Percentiles rank a stretch among this genome's conserved stretches.
phyloP scores from a whole-genome alignment of 257 asterid genomes.

The Salvia rosmarinus region DNA sequence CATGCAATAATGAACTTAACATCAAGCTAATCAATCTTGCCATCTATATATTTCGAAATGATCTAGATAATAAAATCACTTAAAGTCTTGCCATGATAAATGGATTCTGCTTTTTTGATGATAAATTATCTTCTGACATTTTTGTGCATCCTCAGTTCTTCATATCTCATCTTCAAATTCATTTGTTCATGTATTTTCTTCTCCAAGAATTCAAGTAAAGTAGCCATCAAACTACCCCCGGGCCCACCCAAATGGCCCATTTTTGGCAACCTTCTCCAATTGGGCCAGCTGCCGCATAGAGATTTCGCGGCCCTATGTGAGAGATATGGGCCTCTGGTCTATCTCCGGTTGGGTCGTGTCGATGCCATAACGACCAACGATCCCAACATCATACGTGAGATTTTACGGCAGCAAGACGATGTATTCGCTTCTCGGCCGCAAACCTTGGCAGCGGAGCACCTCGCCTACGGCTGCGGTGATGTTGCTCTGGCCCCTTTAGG shows the following conservation, averaged over 20 bases:
- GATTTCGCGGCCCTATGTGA: conserved; percentile 73
- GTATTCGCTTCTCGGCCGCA: conserved; percentile 88
- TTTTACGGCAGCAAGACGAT: conserved; percentile 73
- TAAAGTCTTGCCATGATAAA: background rate
- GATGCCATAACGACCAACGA: conserved; percentile 89
- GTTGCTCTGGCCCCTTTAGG: conserved; percentile 88
- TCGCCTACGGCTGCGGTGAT: conserved; percentile 89
- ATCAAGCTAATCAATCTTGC: background rate
- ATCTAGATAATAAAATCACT: background rate
- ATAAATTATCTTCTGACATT: background rate
- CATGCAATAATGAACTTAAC: conserved; percentile 30
- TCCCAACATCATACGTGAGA: conserved; percentile 69
- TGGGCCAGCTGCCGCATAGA: conserved; percentile 76
- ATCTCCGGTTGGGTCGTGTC: conserved; percentile 67
- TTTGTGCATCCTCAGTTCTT: conserved; percentile 18
- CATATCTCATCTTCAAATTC: conserved; percentile 29
- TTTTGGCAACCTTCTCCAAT: conserved; percentile 88
- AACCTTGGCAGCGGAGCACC: conserved; percentile 75
- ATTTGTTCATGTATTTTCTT: conserved; percentile 10
- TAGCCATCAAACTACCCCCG: conserved; percentile 52
- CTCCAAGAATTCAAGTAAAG: background rate
- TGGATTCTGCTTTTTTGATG: background rate
- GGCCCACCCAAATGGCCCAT: conserved; percentile 89
- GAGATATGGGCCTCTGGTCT: conserved; percentile 85
- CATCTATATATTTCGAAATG: conserved; percentile 28